A percentile compares a stretch with the other conserved stretches of the same genome.
These are phyloP conservation scores for Papilionanthe hybrid DNA, from an alignment of 116 monocot genomes.

Conservation along the genomic window DNA sequence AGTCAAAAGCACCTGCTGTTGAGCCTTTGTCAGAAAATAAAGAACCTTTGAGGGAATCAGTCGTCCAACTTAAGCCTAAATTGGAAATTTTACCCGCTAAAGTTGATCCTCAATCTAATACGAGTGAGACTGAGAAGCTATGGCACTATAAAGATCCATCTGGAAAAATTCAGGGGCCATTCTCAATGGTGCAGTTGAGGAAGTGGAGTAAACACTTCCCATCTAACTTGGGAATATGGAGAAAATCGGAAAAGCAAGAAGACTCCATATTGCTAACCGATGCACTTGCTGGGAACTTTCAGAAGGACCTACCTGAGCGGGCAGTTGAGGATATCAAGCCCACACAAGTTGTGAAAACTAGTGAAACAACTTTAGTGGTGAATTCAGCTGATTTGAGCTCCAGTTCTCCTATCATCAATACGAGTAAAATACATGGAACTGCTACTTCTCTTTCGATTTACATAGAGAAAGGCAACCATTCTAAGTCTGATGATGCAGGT, in stretches of 20 bases:
- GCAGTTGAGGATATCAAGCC: conserved; percentile 16
- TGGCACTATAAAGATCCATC: conserved; percentile 94
- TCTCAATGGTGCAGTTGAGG: conserved; percentile 77
- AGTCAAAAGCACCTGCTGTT: conserved; percentile 8
- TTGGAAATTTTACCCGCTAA: conserved; percentile 8
- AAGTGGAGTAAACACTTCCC: conserved; percentile 98
- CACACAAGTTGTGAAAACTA: conserved; percentile 19
- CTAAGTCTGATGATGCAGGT: background rate
- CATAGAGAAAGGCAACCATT: background rate
- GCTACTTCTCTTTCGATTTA: background rate
- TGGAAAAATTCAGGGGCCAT: conserved; percentile 91
- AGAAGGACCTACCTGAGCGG: conserved; percentile 34
- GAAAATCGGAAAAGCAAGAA: conserved; percentile 61
- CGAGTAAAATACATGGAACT: background rate
- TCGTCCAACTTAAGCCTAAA: conserved; percentile 12
- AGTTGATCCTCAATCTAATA: conserved; percentile 11
- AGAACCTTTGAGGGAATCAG: conserved; percentile 21
- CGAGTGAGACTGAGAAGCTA: conserved; percentile 71
- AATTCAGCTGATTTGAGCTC: conserved; percentile 6
- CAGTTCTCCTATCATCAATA: background rate
- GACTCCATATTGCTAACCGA: conserved; percentile 79
- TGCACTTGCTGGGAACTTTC: conserved; percentile 72
- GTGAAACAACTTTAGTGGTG: background rate
- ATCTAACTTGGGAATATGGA: conserved; percentile 69
- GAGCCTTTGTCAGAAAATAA: conserved; percentile 12